These are phyloP conservation scores for Amaranthus hypochondriacus DNA, from an alignment of 148 eudicot genomes.

Conservation along the genomic window DNA sequence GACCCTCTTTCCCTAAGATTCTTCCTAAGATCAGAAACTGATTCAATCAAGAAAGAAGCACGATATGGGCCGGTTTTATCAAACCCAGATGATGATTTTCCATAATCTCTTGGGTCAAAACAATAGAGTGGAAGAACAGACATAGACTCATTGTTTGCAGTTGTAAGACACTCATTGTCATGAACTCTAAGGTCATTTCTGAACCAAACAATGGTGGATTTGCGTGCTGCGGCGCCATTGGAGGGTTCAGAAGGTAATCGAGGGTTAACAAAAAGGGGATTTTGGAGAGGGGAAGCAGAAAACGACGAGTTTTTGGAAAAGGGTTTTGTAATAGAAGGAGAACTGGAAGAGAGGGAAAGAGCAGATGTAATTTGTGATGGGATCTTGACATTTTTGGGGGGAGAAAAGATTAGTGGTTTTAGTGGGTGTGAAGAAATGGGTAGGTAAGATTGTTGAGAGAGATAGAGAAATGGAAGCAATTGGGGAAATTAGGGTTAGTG, in stretches of 20 bases:
- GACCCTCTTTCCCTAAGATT: constrained; percentile 71
- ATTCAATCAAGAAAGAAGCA: constrained; percentile 70
- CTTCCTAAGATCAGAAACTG: constrained; percentile 67
- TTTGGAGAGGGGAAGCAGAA: constrained; percentile 63
- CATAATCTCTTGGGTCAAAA: constrained; percentile 80
- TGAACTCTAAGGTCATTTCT: constrained; percentile 80
- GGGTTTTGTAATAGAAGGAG: constrained; percentile 37
- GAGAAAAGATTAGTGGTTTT: constrained; percentile 35
- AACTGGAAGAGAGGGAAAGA: constrained; percentile 46
- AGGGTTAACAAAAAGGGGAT: constrained; percentile 55
- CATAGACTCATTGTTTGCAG: constrained; percentile 69
- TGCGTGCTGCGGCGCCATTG: constrained; percentile 54
- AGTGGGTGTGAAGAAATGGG: constrained; percentile 47
- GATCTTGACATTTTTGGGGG: constrained; percentile 41
- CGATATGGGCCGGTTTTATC: constrained; percentile 89
- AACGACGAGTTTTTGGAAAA: constrained; percentile 46
- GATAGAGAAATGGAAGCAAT: constrained; percentile 71
- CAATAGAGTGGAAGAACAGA: constrained; percentile 85
- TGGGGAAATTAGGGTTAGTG: constrained; percentile 21
- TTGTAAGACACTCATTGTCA: constrained; percentile 67
- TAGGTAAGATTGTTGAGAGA: constrained; percentile 51
- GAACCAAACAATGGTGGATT: constrained; percentile 76
- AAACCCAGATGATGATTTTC: constrained; percentile 81
- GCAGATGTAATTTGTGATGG: constrained; percentile 58
- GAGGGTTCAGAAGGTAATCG: constrained; percentile 75